Evolutionary conservation across 2,329 filamentous ascomycete genomes (phyloP), one percentile per base, ranked within the genome.

Genomic region (Aspergillus clavatus): DNA sequence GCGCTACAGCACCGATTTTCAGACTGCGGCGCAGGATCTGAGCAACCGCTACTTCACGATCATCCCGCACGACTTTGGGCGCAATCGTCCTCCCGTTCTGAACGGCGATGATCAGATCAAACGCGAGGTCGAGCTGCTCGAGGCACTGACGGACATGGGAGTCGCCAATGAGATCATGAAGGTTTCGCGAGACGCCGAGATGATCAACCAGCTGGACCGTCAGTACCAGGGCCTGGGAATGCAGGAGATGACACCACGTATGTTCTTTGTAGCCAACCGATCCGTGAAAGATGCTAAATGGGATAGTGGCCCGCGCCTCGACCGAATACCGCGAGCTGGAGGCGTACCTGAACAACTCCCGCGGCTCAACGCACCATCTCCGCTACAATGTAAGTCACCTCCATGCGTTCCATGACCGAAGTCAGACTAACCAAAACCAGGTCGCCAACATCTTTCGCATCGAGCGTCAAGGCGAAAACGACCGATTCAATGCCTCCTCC

Each of bases 121-220:
- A 69, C 77, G 71, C 56, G 89, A 95, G 68, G 78, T 91, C 54
- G 84, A 87, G 36, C 76, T 94, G 53, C 78, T 95, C 1, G 87
- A 94, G 58, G 86, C 82, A 49, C 71, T 95, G 61, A 84, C 82
- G 2, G 87, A 93, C 58, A 91, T 95, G 86, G 89, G 90, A 67
- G 84, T 87, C 48, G 83, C 87, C 1, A 80, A 82, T 18, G 78
- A 83, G 21, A 85, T 95, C 59, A 84, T 94, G 78, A 89, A 87
- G 66, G 70, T 70, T n/a, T 71, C 75, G 3, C 78, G 81, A 28
- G 69, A 78, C 22, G 70, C 69, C 7, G 72, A 76, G 7, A 65
- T 70, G 4, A 65, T 87, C 12, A 80, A 90, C 56, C 72, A 75
- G 11, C 74, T 91, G 5, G 89, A 94, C 62, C 76, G 76, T 37